These are phyloP conservation scores for Collybiopsis confluens DNA, from an alignment of 768 basidiomycete genomes.

Conservation along the genomic window DNA sequence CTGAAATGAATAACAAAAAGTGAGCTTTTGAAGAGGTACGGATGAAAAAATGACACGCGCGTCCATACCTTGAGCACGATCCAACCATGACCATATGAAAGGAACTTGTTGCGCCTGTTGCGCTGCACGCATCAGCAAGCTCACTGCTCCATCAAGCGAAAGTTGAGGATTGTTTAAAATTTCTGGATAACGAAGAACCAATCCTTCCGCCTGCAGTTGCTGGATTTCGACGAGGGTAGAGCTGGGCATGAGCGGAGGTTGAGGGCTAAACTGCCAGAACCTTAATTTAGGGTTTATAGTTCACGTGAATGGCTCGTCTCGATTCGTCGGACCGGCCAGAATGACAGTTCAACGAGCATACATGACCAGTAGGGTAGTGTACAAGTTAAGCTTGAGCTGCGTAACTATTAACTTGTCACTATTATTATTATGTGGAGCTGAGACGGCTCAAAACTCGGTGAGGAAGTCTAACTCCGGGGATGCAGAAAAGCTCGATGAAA, in stretches of 20 bases:
- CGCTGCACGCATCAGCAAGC: slow-evolving; percentile 59
- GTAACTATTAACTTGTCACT: too few relatives aligned
- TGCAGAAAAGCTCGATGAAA: too few relatives aligned
- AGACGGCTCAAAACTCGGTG: too few relatives aligned
- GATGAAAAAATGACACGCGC: neutral
- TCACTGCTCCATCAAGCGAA: slow-evolving; percentile 51
- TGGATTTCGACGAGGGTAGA: slow-evolving; percentile 1
- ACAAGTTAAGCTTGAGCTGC: too few relatives aligned
- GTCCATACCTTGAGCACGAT: slow-evolving; percentile 66
- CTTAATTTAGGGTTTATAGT: too few relatives aligned
- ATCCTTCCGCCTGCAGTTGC: slow-evolving; percentile 54
- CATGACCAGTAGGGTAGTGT: too few relatives aligned
- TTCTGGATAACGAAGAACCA: slow-evolving; percentile 72
- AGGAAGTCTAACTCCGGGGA: too few relatives aligned
- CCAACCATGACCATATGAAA: slow-evolving; percentile 71
- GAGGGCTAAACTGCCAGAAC: neutral
- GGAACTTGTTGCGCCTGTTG: slow-evolving; percentile 53
- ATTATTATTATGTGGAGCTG: too few relatives aligned
- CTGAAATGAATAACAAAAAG: too few relatives aligned
- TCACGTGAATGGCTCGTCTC: too few relatives aligned
- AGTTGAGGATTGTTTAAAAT: slow-evolving; percentile 52
- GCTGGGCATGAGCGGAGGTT: neutral
- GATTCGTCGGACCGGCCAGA: too few relatives aligned
- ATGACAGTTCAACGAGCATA: too few relatives aligned
- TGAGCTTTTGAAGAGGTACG: neutral